phyloP scores from a whole-genome alignment of 257 asterid species.

The Leptodermis oblonga region DNA sequence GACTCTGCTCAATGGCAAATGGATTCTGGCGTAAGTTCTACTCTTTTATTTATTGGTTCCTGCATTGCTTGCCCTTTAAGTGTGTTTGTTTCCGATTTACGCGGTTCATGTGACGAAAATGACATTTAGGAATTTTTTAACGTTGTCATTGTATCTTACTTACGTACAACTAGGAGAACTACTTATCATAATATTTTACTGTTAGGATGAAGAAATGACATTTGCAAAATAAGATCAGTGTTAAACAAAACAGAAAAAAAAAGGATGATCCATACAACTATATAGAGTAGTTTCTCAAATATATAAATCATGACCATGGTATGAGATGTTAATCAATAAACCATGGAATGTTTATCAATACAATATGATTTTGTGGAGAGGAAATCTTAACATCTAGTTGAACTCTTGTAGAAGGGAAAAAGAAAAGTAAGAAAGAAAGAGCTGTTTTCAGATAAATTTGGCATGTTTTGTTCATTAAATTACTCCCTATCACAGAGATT shows the following conservation, averaged over 20 bases:
- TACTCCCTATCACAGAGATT: neutral
- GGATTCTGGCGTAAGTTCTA: conserved; percentile 77
- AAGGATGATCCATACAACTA: no score
- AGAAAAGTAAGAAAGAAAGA: neutral
- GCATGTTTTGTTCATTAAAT: neutral
- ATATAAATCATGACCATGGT: no score
- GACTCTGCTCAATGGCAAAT: conserved; percentile 78
- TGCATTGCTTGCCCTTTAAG: neutral
- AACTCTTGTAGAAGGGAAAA: no score
- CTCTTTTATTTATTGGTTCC: neutral
- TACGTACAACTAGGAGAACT: neutral
- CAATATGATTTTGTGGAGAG: no score
- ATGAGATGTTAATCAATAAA: no score
- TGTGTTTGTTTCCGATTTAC: neutral
- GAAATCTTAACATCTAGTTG: no score
- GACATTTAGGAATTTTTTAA: neutral
- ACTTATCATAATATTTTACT: neutral
- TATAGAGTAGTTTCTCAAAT: no score
- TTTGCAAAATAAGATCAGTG: no score
- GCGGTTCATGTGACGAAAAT: neutral
- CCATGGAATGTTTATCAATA: no score
- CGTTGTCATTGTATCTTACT: neutral
- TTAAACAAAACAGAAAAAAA: no score
- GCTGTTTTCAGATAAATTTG: neutral
- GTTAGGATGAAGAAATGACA: neutral